Evolutionary conservation across 371 early-diverging fungal species (phyloP), one percentile per base, ranked within the genome.

Genomic region (Apophysomyces trapeziformis): DNA sequence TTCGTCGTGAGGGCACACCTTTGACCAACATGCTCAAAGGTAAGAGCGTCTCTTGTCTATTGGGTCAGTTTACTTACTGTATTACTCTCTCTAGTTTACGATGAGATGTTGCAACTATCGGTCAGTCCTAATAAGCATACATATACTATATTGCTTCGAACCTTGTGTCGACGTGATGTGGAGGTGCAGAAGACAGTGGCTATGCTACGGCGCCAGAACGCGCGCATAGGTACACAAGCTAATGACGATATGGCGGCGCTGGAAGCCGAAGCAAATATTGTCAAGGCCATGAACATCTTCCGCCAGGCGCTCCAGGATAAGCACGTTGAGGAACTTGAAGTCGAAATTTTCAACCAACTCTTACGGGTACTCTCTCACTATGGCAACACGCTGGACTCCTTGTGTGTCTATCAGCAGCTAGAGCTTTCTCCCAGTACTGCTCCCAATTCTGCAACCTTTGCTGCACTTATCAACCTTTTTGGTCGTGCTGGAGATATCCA

Each of bases 151-250:
- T 57, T 81, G 54, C 74, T 83, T 5, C 74, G 74, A 32, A 68
- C 66, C 1, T 47, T 83, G 2, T 81, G 78, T 57, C 77, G 76
- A 35, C 74, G 81, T 38, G 84, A 81, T 50, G 67, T 70, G 11
- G 84, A 83, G 58, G 77, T 81, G 6, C 79, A 75, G 70, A 77
- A 79, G 43, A 77, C 74, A 7, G 61, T 77, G 37, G 72, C 77
- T 18, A 78, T 77, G 77, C 66, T 78, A 9, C 68, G 77, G 61
- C 73, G 74, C 35, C 74, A 80, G 56, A 60, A 64, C 41, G 71
- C 66, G 54, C 76, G 78, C 18, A 60, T 68, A n/a, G 75, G 73
- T 13, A 13, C 56, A 18, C 56, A 64, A 37, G 58, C 47, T 18
- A 54, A 68, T 35, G 68, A 71, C 12, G 73, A 74, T 43, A 71